Evolutionary conservation across 768 basidiomycete species (phyloP).

Genomic region (Ramaria sp.): DNA sequence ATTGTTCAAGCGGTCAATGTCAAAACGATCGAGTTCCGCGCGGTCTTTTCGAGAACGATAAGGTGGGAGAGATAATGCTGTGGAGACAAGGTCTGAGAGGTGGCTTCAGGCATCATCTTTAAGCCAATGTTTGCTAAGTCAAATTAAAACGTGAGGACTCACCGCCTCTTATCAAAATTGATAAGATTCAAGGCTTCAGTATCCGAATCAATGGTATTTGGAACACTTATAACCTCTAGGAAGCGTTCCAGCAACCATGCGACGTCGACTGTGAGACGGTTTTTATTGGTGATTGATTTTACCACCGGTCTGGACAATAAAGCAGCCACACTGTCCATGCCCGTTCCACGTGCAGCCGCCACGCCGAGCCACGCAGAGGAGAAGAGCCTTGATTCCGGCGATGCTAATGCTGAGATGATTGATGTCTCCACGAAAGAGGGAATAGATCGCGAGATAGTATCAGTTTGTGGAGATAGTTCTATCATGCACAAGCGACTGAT

Average conservation of each 20-base stretch:
- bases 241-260: constrained; percentile 79
- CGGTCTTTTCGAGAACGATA: constrained; percentile 33
- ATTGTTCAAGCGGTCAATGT: constrained; percentile 65
- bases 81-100: constrained; percentile 52
- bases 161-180: constrained; percentile 81
- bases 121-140: not conserved
- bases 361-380: constrained; percentile 70
- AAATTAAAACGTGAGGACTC: constrained; percentile 12
- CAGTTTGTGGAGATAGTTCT: constrained; percentile 25
- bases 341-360: constrained; percentile 46
- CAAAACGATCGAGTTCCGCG: constrained; percentile 49
- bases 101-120: constrained; percentile 32
- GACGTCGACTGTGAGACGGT: constrained; percentile 58
- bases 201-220: constrained; percentile 52
- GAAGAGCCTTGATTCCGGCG: constrained; percentile 70
- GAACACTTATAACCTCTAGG: constrained; percentile 64
- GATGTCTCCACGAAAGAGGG: constrained; percentile 77
- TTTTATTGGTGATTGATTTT: constrained; percentile 32
- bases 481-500: constrained; percentile 53
- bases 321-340: constrained; percentile 48
- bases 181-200: constrained; percentile 47
- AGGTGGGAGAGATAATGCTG: constrained; percentile 34
- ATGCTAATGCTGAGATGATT: constrained; percentile 62
- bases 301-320: constrained; percentile 42
- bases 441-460: constrained; percentile 46